These are phyloP conservation scores for Colletotrichum limetticola DNA, from an alignment of 2,329 filamentous ascomycete genomes.

Conservation along the genomic window DNA sequence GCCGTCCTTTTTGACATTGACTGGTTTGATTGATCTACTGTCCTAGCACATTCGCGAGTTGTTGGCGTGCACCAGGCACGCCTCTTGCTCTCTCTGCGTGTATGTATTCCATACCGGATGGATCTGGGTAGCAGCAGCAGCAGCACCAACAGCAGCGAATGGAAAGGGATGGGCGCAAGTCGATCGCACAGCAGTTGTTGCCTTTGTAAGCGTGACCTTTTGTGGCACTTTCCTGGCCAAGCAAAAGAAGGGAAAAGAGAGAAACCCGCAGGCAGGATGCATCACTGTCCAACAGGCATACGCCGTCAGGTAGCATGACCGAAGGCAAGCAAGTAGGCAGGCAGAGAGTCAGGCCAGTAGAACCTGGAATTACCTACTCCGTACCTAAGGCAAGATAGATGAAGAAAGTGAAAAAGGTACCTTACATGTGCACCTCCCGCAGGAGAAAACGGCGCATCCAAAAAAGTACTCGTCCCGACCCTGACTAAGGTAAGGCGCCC, in stretches of 20 bases:
- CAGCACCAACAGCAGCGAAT: too few relatives aligned
- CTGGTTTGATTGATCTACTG: constrained; percentile 2
- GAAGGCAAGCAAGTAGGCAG: not conserved
- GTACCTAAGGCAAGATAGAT: not conserved
- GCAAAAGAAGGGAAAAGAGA: not conserved
- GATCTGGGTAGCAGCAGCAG: not conserved
- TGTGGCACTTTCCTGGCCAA: not conserved
- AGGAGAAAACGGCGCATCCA: constrained; percentile 1
- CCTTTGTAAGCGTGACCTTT: not conserved
- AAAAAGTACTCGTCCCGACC: not conserved
- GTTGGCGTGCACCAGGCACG: not conserved
- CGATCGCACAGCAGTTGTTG: not conserved
- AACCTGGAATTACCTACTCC: too few relatives aligned
- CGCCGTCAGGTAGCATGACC: too few relatives aligned
- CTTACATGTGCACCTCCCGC: not conserved
- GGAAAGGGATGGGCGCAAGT: too few relatives aligned
- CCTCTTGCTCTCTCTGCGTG: not conserved
- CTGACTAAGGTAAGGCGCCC: not conserved
- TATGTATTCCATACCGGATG: not conserved
- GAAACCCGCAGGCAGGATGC: not conserved
- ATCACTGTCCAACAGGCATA: not conserved
- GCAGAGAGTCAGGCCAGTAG: not conserved
- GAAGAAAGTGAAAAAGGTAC: not conserved
- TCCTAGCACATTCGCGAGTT: not conserved
- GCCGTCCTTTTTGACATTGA: constrained; percentile 22